Percentiles rank a stretch among this genome's conserved stretches.
These are phyloP conservation scores for Fonsecaea erecta DNA, from an alignment of 2,329 filamentous ascomycete species.

Conservation along the genomic window DNA sequence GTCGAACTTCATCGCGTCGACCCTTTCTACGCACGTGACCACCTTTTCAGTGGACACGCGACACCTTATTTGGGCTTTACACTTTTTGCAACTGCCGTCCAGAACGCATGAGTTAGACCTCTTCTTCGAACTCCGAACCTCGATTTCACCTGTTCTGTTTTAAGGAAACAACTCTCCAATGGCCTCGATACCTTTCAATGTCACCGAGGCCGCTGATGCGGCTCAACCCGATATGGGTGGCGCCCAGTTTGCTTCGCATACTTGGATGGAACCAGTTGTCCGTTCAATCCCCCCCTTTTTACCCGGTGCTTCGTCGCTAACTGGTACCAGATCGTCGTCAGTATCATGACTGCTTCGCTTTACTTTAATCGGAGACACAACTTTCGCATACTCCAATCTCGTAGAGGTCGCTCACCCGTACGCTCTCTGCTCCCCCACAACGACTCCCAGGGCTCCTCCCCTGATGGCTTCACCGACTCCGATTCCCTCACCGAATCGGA, in stretches of 20 bases:
- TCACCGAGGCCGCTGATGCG: constrained; percentile 27
- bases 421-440: constrained; percentile 30
- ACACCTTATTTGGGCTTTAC: constrained; percentile 10
- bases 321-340: constrained; percentile 54
- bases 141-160: neutral
- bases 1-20: neutral
- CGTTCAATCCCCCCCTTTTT: constrained; percentile 29
- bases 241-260: constrained; percentile 44
- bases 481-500: constrained; percentile 45
- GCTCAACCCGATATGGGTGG: constrained; percentile 42
- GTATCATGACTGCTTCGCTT: constrained; percentile 56
- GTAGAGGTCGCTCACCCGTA: constrained; percentile 34
- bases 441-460: constrained; percentile 27
- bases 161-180: constrained; percentile 12
- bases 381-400: constrained; percentile 48
- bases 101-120: neutral
- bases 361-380: constrained; percentile 53
- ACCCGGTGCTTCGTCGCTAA: constrained; percentile 3
- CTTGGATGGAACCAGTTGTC: constrained; percentile 46
- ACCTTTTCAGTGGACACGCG: constrained; percentile 14
- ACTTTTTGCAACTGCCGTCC: neutral
- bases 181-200: constrained; percentile 24
- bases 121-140: constrained; percentile 7
- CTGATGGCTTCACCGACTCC: constrained; percentile 34
- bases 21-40: constrained; percentile 25